Evolutionary conservation across 139 green algal species (phyloP).

Genomic region (Picochlorum sp.): DNA sequence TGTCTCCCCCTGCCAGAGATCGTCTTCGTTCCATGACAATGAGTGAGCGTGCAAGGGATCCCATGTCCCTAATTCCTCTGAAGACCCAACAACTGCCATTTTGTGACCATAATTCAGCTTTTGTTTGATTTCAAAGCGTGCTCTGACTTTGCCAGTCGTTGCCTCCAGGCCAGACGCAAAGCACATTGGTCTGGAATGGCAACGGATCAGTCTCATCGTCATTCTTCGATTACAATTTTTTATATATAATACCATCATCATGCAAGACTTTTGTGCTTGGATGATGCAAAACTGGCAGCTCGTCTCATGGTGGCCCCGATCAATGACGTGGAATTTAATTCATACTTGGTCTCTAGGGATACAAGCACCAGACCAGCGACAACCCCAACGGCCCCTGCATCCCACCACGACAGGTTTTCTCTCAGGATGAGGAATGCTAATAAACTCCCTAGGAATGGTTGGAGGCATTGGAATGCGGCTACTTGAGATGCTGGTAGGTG

Average conservation of each 20-base stretch:
- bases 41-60: constrained; percentile 5
- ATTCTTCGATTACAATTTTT: neutral
- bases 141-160: neutral
- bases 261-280: neutral
- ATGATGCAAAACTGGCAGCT: too few relatives aligned
- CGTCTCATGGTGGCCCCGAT: neutral
- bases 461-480: constrained; percentile 57
- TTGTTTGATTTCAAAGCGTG: constrained; percentile 2
- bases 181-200: neutral
- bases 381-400: constrained; percentile 48
- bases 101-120: constrained; percentile 24
- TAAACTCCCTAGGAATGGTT: constrained; percentile 56
- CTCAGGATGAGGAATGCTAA: constrained; percentile 46
- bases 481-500: constrained; percentile 54
- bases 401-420: constrained; percentile 42
- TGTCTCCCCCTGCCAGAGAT: constrained; percentile 35
- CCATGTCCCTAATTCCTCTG: constrained; percentile 33
- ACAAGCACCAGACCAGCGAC: constrained; percentile 49
- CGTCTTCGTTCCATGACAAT: constrained; percentile 43
- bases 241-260: neutral
- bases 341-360: neutral
- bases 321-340: neutral
- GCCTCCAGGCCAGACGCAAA: neutral
- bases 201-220: neutral
- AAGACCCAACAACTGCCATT: constrained; percentile 32